Evolutionary conservation across 1,284 basidiomycete genomes (phyloP), one percentile per base, ranked within the genome.

Genomic region (Rhodotorula sp.): DNA sequence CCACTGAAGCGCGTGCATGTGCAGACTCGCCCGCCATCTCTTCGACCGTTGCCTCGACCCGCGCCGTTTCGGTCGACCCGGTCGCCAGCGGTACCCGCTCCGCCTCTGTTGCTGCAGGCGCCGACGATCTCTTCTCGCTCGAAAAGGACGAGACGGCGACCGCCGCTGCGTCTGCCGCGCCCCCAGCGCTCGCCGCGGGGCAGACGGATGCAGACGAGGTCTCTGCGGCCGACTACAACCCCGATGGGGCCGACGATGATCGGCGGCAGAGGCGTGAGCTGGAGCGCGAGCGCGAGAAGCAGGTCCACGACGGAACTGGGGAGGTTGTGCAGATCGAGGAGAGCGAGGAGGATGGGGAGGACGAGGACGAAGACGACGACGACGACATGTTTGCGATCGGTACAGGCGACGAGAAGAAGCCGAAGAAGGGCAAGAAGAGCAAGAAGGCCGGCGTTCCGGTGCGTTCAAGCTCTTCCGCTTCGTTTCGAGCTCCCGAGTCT

Each of bases 181-280:
- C 77, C 42, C 13, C 84, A 85, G 61, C 86, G 83, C n/a, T 34
- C 34, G 34, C 53, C 2, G 53, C 53, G 8, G 16, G 16, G 25
- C 53, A 54, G 53, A 54, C 53, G 10, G 83, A 83, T 58, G 84
- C 83, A 59, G 84, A 84, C 68, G 87, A 89, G 75, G 85, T 95
- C 49, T 91, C 89, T 54, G 94, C 94, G 27, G 94, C 93, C 57
- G 93, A 97, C 82, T 97, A 97, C 82, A 91, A 96, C 81, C 92
- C 93, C 23, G 91, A 89, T 78, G 85, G 89, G 46, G 90, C 91
- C 79, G 92, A 94, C 75, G 90, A 91, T 74, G 87, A 88, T 72
- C 87, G 87, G 74, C 87, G 89, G 50, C 74, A 64, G 44, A 25
- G 53, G 8, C 27, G 59, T 8, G 50, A 61, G 49, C 44, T 44